phyloP scores from a whole-genome alignment of 2,329 filamentous ascomycete species.

The Harringtonia aguacate region DNA sequence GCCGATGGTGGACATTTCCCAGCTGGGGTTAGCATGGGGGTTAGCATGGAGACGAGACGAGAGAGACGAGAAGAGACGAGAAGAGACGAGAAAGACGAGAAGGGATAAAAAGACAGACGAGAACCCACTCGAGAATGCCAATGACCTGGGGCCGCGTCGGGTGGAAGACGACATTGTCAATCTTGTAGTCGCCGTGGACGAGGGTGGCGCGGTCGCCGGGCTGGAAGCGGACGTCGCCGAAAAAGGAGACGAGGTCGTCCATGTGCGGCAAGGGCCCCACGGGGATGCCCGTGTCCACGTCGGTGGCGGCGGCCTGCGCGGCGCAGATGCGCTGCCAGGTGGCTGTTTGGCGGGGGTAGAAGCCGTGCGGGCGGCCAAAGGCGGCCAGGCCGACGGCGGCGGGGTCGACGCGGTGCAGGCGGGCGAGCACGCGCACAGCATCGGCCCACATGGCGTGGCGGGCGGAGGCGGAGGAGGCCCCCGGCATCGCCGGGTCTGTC shows the following conservation, averaged over 20 bases:
- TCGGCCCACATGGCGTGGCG: slow-evolving; percentile 76
- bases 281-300: slow-evolving; percentile 63
- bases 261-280: slow-evolving; percentile 82
- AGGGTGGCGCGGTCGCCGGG: slow-evolving; percentile 69
- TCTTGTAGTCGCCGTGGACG: slow-evolving; percentile 96
- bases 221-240: slow-evolving; percentile 56
- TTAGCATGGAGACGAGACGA: not conserved
- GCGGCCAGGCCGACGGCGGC: slow-evolving; percentile 53
- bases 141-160: slow-evolving; percentile 80
- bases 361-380: slow-evolving; percentile 66
- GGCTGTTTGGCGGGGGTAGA: slow-evolving; percentile 76
- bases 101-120: not conserved
- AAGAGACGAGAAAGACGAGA: not conserved
- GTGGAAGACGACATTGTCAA: slow-evolving; percentile 83
- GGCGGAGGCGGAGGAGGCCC: slow-evolving; percentile 32
- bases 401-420: slow-evolving; percentile 68
- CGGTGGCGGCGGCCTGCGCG: slow-evolving; percentile 64
- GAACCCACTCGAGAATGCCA: slow-evolving; percentile 72
- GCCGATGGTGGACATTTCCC: slow-evolving; percentile 98
- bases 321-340: slow-evolving; percentile 73
- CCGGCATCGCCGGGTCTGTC: slow-evolving; percentile 75
- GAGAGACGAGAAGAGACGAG: not conserved
- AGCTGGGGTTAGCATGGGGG: slow-evolving; percentile 31
- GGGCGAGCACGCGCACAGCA: slow-evolving; percentile 72
- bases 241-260: slow-evolving; percentile 69